Conservation (phyloP, 2,329 filamentous ascomycete species). For the Colletotrichum liaoningense region DNA sequence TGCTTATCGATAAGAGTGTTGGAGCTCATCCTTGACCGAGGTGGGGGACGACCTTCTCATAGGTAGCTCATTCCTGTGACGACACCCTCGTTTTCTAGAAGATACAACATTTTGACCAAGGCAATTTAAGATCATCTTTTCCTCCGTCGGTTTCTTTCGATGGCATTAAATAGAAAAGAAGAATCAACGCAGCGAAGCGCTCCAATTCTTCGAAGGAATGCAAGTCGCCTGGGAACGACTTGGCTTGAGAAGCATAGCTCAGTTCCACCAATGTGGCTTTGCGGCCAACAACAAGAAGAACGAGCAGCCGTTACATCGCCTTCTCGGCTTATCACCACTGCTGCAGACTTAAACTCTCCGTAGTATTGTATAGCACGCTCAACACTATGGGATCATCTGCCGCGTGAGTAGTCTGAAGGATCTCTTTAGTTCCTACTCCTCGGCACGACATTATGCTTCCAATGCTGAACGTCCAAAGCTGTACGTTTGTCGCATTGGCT, state of each 20-base stretch:
- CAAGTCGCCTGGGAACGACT: neutral
- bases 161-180: no score
- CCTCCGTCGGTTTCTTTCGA: no score
- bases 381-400: no score
- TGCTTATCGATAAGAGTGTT: slow-evolving; percentile 26
- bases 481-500: neutral
- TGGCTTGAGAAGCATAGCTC: neutral
- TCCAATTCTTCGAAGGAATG: no score
- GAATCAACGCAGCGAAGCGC: no score
- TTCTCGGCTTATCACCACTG: no score
- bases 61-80: neutral
- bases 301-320: neutral
- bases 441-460: neutral
- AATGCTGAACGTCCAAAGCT: neutral
- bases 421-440: neutral
- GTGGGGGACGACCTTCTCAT: slow-evolving; percentile 21
- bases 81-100: no score
- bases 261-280: neutral
- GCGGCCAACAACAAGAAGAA: no score
- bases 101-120: no score
- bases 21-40: slow-evolving; percentile 9
- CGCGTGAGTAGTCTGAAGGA: neutral
- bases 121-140: no score
- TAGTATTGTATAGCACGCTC: neutral
- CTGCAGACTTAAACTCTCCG: neutral